These are phyloP conservation scores for Xylaria castorea DNA, from an alignment of 495 filamentous ascomycete genomes.

Conservation along the genomic window DNA sequence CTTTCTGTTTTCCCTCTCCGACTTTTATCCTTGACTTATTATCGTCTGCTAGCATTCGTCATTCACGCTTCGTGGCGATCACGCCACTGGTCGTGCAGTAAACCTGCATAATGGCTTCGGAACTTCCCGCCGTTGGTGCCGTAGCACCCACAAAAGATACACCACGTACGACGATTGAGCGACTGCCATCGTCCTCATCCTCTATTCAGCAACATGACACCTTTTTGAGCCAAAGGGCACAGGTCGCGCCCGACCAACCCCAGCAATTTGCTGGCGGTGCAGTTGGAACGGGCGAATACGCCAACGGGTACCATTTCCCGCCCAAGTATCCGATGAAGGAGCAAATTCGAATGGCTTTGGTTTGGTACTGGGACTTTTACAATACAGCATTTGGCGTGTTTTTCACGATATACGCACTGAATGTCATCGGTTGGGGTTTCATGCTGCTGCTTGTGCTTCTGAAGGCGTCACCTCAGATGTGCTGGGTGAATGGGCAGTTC, in stretches of 20 bases:
- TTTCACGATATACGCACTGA: slow-evolving; percentile 78
- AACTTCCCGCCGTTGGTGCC: slow-evolving; percentile 30
- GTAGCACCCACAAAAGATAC: slow-evolving; percentile 25
- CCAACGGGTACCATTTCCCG: slow-evolving; percentile 74
- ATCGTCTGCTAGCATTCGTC: background rate
- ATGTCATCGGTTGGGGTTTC: slow-evolving; percentile 84
- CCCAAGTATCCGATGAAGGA: slow-evolving; percentile 70
- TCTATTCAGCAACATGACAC: slow-evolving; percentile 31
- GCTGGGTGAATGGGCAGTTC: slow-evolving; percentile 56
- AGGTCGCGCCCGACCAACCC: slow-evolving; percentile 18
- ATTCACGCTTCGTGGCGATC: background rate
- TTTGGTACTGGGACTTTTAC: slow-evolving; percentile 61
- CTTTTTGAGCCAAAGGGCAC: slow-evolving; percentile 30
- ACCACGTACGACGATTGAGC: slow-evolving; percentile 32
- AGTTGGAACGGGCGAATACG: slow-evolving; percentile 34
- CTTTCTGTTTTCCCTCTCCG: background rate
- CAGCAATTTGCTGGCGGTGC: slow-evolving; percentile 24
- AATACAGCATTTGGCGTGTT: slow-evolving; percentile 74
- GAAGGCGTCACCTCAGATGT: slow-evolving; percentile 81
- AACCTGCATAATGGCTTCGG: slow-evolving; percentile 32
- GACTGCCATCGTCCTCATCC: slow-evolving; percentile 33
- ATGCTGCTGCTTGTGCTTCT: slow-evolving; percentile 87
- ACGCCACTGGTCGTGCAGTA: background rate
- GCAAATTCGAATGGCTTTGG: slow-evolving; percentile 59
- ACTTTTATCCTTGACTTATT: background rate